These are phyloP conservation scores for Hyaloscypha bicolor DNA, from an alignment of 495 filamentous ascomycete genomes.

Conservation along the genomic window DNA sequence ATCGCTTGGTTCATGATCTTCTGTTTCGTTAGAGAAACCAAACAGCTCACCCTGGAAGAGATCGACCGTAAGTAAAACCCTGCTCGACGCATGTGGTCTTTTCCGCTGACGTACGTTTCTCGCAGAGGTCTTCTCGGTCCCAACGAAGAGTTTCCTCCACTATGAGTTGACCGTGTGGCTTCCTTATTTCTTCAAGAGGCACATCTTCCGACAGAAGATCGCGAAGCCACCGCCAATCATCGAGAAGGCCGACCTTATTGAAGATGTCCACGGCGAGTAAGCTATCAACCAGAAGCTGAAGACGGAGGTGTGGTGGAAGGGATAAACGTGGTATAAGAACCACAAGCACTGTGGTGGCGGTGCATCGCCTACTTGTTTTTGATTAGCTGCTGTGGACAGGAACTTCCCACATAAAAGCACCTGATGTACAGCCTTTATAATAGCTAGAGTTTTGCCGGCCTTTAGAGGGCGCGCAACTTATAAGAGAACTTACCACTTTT, in stretches of 20 bases:
- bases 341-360: no score
- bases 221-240: slow-evolving; percentile 41
- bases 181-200: slow-evolving; percentile 47
- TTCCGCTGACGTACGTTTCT: neutral
- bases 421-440: no score
- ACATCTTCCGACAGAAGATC: slow-evolving; percentile 52
- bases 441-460: no score
- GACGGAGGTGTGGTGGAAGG: no score
- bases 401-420: no score
- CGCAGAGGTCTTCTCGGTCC: slow-evolving; percentile 49
- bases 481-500: no score
- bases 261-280: neutral
- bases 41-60: slow-evolving; percentile 48
- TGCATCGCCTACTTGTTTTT: no score
- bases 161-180: slow-evolving; percentile 51
- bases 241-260: slow-evolving; percentile 7
- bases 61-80: slow-evolving; percentile 24
- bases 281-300: neutral
- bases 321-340: no score
- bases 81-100: neutral
- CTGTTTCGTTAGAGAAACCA: slow-evolving; percentile 60
- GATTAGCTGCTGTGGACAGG: no score
- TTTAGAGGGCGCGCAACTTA: no score
- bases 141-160: slow-evolving; percentile 49
- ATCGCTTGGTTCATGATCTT: slow-evolving; percentile 59